Evolutionary conservation across 768 basidiomycete genomes (phyloP).

Genomic region (Clavulina sp.): DNA sequence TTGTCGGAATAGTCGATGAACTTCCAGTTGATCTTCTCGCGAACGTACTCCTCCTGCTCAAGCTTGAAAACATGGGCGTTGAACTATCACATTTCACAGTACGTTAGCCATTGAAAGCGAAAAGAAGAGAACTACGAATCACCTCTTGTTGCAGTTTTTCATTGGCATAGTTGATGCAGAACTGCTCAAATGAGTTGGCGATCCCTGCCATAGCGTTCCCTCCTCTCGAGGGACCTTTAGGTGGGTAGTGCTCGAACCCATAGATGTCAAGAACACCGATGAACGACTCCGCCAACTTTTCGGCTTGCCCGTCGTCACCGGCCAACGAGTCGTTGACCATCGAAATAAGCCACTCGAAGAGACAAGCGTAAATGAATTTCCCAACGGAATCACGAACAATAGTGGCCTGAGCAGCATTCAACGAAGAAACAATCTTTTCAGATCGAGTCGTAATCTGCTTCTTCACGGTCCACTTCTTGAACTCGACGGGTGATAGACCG

Average conservation of each 20-base stretch:
- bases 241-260: constrained; percentile 89
- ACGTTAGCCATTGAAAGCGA: not conserved
- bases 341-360: constrained; percentile 97
- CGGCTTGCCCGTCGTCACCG: constrained; percentile 86
- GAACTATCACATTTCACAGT: constrained; percentile 37
- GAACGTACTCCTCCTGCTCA: constrained; percentile 97
- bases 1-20: constrained; percentile 99
- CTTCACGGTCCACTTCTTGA: constrained; percentile 98
- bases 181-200: constrained; percentile 55
- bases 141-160: constrained; percentile 97
- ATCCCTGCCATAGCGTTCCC: constrained; percentile 14
- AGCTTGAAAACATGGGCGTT: constrained; percentile 99
- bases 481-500: constrained; percentile 76
- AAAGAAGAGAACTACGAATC: constrained; percentile 10
- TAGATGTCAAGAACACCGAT: constrained; percentile 98
- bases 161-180: constrained; percentile 99
- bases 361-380: constrained; percentile 95
- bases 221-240: constrained; percentile 63
- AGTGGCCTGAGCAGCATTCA: constrained; percentile 76
- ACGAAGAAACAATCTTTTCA: constrained; percentile 83
- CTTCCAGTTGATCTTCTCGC: constrained; percentile 98
- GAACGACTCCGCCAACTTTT: constrained; percentile 87
- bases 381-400: constrained; percentile 93
- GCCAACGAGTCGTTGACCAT: constrained; percentile 94
- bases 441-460: constrained; percentile 88